Conservation (phyloP, 768 basidiomycete genomes). For the Pleurotus salmoneostramineus region DNA sequence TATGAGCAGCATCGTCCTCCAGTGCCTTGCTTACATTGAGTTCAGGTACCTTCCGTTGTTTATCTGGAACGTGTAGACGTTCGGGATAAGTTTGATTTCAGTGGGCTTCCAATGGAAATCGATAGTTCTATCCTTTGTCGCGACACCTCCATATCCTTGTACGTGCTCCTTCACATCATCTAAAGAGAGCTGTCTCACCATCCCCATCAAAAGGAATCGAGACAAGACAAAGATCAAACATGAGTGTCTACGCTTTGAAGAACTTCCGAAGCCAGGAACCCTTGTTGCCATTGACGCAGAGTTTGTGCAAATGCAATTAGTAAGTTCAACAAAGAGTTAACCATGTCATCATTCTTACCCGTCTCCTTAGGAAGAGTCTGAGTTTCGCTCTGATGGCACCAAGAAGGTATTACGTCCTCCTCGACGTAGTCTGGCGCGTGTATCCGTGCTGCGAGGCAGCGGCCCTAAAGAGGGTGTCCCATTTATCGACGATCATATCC, state of each 20-base stretch:
- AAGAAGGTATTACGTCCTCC: constrained; percentile 91
- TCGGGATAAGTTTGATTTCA: constrained; percentile 55
- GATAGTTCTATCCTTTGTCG: constrained; percentile 75
- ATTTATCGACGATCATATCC: constrained; percentile 98
- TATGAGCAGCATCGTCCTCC: not conserved
- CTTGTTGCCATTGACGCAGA: constrained; percentile 96
- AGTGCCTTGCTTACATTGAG: constrained; percentile 14
- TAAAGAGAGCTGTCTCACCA: not conserved
- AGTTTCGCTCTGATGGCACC: constrained; percentile 91
- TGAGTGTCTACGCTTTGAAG: constrained; percentile 62
- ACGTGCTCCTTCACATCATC: constrained; percentile 19
- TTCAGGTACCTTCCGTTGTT: constrained; percentile 82
- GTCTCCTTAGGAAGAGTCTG: constrained; percentile 77
- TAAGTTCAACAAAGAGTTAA: constrained; percentile 19
- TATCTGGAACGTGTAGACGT: constrained; percentile 79
- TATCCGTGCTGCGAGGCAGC: constrained; percentile 88
- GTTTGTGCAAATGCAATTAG: constrained; percentile 96
- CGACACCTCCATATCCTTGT: constrained; percentile 90
- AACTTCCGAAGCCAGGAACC: constrained; percentile 83
- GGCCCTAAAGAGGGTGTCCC: constrained; percentile 79
- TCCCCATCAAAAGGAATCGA: constrained; percentile 54
- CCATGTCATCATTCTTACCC: not conserved
- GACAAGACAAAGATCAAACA: constrained; percentile 75
- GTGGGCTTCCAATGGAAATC: constrained; percentile 55
- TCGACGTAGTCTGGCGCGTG: constrained; percentile 87